A percentile compares a stretch with the other conserved stretches of the same genome.
Conservation (phyloP, 345 rosid genomes). For the Boechera stricta region DNA sequence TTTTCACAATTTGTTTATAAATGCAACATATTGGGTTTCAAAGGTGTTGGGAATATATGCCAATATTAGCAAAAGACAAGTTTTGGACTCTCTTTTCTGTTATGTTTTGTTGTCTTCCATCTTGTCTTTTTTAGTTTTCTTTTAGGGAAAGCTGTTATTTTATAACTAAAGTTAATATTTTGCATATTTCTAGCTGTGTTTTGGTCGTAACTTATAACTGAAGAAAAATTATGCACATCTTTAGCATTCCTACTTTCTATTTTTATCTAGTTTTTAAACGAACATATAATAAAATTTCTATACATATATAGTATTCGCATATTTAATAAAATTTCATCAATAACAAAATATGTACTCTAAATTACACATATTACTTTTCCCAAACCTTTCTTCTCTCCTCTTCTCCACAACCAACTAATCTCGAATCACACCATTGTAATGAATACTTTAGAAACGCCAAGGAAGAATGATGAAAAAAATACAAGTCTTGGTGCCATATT, state of each 20-base stretch:
- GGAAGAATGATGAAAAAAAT: too few species aligned
- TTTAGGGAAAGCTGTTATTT: not conserved
- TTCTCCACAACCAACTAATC: too few species aligned
- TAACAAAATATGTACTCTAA: too few species aligned
- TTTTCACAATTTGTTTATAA: conserved; percentile 15
- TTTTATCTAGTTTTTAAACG: not conserved
- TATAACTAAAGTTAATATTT: conserved; percentile 8
- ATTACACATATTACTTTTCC: too few species aligned
- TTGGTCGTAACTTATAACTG: not conserved
- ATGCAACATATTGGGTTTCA: conserved; percentile 20
- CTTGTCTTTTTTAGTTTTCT: not conserved
- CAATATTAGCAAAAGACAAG: conserved; percentile 28
- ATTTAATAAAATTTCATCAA: too few species aligned
- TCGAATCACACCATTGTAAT: too few species aligned
- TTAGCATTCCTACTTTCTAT: not conserved
- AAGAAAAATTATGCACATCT: not conserved
- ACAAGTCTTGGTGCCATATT: too few species aligned
- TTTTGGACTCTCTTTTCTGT: conserved; percentile 25
- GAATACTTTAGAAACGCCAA: too few species aligned
- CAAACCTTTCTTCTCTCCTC: too few species aligned
- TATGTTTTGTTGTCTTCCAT: conserved; percentile 25
- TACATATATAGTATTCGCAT: not conserved
- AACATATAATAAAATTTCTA: not conserved
- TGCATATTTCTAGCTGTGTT: conserved; percentile 2
- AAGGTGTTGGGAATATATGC: conserved; percentile 17